Evolutionary conservation across 2,329 filamentous ascomycete genomes (phyloP).

Genomic region (Penicillium verrucosum): DNA sequence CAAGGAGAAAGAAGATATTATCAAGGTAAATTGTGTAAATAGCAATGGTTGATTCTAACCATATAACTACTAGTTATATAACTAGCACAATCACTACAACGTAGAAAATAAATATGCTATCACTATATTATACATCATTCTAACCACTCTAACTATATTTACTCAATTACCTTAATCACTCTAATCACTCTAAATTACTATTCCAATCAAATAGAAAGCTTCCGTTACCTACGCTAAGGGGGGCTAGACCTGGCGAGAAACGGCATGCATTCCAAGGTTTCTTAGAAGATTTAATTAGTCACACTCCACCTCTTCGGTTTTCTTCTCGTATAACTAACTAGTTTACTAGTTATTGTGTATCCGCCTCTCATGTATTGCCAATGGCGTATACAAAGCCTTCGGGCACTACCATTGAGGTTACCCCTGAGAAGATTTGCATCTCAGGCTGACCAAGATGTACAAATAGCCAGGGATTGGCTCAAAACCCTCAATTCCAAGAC

Average conservation of each 20-base stretch:
- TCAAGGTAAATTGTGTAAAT: neutral
- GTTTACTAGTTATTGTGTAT: too few species aligned
- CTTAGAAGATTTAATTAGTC: conserved; percentile 12
- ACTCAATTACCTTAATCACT: neutral
- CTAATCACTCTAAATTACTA: neutral
- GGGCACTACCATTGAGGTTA: conserved; percentile 15
- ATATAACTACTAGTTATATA: too few species aligned
- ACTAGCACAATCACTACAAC: neutral
- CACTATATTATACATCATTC: neutral
- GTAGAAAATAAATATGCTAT: neutral
- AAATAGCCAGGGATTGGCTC: conserved; percentile 56
- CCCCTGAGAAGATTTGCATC: conserved; percentile 28
- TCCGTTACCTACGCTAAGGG: conserved; percentile 1
- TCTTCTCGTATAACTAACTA: neutral
- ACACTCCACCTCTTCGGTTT: neutral
- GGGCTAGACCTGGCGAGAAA: conserved; percentile 3
- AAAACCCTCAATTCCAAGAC: conserved; percentile 51
- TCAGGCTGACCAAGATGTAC: conserved; percentile 21
- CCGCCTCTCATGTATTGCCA: neutral
- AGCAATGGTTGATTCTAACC: neutral
- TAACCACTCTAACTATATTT: neutral
- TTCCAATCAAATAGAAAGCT: neutral
- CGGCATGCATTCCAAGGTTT: too few species aligned
- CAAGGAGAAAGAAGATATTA: neutral
- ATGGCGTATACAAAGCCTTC: conserved; percentile 8